Conservation (phyloP, 306 rosid genomes). For the Nissolia schottii region DNA sequence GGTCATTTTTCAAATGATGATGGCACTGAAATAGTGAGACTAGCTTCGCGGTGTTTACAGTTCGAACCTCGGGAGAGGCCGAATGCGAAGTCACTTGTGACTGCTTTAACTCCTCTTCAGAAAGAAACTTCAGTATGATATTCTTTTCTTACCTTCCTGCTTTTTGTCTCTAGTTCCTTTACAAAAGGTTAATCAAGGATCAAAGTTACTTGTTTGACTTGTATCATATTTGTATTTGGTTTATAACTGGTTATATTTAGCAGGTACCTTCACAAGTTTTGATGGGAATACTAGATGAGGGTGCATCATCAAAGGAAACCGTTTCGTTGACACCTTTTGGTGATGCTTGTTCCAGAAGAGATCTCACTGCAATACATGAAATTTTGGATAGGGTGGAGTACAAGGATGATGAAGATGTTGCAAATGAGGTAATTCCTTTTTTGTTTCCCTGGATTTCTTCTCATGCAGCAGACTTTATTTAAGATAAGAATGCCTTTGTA, state of each 20-base stretch:
- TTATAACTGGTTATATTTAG: slow-evolving; percentile 7
- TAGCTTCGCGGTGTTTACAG: slow-evolving; percentile 65
- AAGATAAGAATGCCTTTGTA: slow-evolving; percentile 1
- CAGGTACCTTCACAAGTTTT: slow-evolving; percentile 64
- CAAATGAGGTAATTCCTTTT: slow-evolving; percentile 65
- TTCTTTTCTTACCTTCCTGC: background rate
- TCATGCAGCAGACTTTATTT: background rate
- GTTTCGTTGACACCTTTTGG: slow-evolving; percentile 58
- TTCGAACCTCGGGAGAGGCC: slow-evolving; percentile 70
- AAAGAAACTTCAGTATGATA: slow-evolving; percentile 44
- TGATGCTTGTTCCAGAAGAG: slow-evolving; percentile 78
- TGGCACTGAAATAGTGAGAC: slow-evolving; percentile 62
- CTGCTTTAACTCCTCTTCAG: slow-evolving; percentile 60
- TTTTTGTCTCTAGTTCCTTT: background rate
- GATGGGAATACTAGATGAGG: slow-evolving; percentile 58
- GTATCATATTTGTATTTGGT: background rate
- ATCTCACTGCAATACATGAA: slow-evolving; percentile 79
- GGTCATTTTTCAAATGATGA: slow-evolving; percentile 62
- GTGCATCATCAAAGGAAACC: slow-evolving; percentile 38
- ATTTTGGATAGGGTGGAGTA: slow-evolving; percentile 66
- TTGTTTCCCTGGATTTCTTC: background rate
- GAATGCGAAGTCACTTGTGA: slow-evolving; percentile 53
- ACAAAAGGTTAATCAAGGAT: background rate
- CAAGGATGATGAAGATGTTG: slow-evolving; percentile 87
- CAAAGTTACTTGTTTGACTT: background rate